These are phyloP conservation scores for Pythium sukuiense DNA, from an alignment of 352 stramenopile species.

Conservation along the genomic window DNA sequence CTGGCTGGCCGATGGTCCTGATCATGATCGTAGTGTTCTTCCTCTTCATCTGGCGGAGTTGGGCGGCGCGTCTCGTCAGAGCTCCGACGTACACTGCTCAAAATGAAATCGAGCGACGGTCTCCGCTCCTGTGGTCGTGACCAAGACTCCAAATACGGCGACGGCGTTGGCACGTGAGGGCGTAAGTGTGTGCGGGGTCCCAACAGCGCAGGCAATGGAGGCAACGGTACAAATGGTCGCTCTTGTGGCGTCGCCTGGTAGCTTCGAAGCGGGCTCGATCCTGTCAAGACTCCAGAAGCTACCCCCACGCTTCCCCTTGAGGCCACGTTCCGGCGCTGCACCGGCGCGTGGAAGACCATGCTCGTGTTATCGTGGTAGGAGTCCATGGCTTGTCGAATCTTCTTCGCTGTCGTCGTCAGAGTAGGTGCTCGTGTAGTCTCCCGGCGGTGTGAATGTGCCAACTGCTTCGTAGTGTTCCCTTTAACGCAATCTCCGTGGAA, in stretches of 20 bases:
- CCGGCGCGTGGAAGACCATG: slow-evolving; percentile 29
- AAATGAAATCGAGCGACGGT: slow-evolving; percentile 1
- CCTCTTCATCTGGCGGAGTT: not conserved
- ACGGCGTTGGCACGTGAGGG: not conserved
- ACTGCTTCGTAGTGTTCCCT: not conserved
- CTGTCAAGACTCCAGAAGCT: not conserved
- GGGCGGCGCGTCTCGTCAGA: not conserved
- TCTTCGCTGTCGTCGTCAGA: not conserved
- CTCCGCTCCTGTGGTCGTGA: not conserved
- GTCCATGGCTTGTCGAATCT: not conserved
- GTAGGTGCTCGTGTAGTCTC: not conserved
- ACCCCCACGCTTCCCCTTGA: not conserved
- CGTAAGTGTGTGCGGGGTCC: slow-evolving; percentile 15
- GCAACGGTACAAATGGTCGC: slow-evolving; percentile 9
- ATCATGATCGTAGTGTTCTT: not conserved
- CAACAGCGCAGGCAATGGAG: slow-evolving; percentile 16
- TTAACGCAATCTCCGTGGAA: not conserved
- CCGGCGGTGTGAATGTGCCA: not conserved
- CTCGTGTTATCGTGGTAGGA: slow-evolving; percentile 15
- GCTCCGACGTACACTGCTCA: not conserved
- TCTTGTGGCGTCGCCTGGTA: not conserved
- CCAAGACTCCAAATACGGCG: slow-evolving; percentile 1
- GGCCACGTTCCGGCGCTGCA: slow-evolving; percentile 13
- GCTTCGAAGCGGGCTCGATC: not conserved
- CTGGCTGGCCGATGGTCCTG: not conserved